Base-by-base conservation (phyloP, 2,329 filamentous ascomycete genomes). In the Colletotrichum karsti region DNA sequence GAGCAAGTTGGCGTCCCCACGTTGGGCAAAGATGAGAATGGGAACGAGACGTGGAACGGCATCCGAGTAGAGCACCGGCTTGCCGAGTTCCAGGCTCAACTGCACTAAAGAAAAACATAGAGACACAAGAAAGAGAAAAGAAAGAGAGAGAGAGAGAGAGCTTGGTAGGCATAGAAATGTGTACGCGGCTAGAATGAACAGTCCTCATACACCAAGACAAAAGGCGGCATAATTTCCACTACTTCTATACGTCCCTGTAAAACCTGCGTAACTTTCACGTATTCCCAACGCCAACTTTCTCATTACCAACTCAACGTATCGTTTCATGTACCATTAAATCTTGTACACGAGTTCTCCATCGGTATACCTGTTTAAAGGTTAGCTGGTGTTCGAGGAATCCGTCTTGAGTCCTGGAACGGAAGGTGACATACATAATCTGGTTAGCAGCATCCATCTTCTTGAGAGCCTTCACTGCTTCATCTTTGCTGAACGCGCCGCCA, bases 1-100 rank as follows among this genome's bases (percentile, higher is more conserved):
- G 95, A 99, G 80, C 96, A 99, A 78, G 90, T 97, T 58, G 95
- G 96, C 1, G 88, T 97, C 77, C 95, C 95, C 0, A 77, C 77
- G 1, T 75, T 94, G 12, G 81, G 77, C 2, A 74, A 74, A 53
- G 79, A 84, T 57, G 79, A 77, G 8, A 72, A 81, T 4, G 85
- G 83, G 6, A 72, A 74, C 22, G 90, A 92, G 78, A 85, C 81
- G 18, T 92, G 90, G 90, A 92, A 92, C 74, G 87, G 85, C 2
- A 82, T 84, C 6, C 75, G 75, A 24, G 87, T 91, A 5, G 77
- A 84, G 5, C 81, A 86, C 20, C 82, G 90, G 58, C 76, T 91
- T 69, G 74, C 78, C 8, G 83, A 85, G 55, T 90, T 89, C 68
- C 77, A 83, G 72, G 75, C 74, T 60, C 79, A 82, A 55, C 70